Evolutionary conservation across 2,329 filamentous ascomycete genomes (phyloP).

Genomic region (Onygena corvina): DNA sequence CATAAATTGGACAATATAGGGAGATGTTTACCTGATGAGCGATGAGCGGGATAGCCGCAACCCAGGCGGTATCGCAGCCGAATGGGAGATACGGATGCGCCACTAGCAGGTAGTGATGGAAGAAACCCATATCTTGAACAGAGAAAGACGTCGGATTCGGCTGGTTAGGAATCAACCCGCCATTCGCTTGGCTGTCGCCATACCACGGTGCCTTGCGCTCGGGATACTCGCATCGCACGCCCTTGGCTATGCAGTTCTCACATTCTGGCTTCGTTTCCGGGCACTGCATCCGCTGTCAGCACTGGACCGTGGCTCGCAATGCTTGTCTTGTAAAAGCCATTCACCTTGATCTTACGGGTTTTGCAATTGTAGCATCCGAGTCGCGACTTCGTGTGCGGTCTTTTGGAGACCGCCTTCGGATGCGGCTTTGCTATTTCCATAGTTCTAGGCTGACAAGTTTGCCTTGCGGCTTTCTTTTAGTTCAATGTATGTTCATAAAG

Average conservation of each 20-base stretch:
- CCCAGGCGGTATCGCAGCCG: constrained; percentile 54
- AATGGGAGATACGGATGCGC: constrained; percentile 52
- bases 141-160: constrained; percentile 24
- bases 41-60: constrained; percentile 53
- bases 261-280: constrained; percentile 27
- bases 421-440: not conserved
- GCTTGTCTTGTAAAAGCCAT: constrained; percentile 14
- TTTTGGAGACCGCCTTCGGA: not conserved
- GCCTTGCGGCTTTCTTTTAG: not conserved
- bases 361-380: constrained; percentile 31
- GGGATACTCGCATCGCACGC: constrained; percentile 23
- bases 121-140: constrained; percentile 39
- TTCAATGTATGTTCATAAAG: too few relatives aligned
- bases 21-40: constrained; percentile 46
- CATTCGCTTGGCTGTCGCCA: not conserved
- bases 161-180: not conserved
- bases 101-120: constrained; percentile 40
- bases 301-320: too few relatives aligned
- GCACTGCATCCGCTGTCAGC: constrained; percentile 17
- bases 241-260: constrained; percentile 25
- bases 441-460: too few relatives aligned
- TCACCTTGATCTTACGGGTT: constrained; percentile 37
- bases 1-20: not conserved
- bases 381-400: constrained; percentile 23
- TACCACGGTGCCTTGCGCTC: constrained; percentile 7